These are phyloP conservation scores for Lomentospora prolificans DNA, from an alignment of 2,329 filamentous ascomycete genomes.

Conservation along the genomic window DNA sequence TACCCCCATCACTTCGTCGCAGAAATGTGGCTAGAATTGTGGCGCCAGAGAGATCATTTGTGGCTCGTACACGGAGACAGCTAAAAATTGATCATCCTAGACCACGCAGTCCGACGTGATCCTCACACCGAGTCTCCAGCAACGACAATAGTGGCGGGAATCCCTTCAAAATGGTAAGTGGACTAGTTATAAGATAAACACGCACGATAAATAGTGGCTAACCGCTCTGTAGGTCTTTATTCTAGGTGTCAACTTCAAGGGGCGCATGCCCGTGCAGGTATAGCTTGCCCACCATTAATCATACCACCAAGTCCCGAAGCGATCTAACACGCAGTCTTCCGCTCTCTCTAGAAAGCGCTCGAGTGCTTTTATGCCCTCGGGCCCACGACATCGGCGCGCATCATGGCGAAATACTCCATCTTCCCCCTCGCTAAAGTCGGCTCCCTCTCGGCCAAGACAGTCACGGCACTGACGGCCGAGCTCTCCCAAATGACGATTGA, in stretches of 20 bases:
- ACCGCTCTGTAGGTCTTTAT: conserved; percentile 67
- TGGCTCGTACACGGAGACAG: not conserved
- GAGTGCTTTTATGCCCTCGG: conserved; percentile 83
- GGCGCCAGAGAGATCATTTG: not conserved
- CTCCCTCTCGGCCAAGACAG: conserved; percentile 61
- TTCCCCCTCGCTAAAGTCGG: conserved; percentile 74
- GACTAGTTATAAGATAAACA: too few species aligned
- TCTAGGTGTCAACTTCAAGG: conserved; percentile 75
- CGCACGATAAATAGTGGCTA: too few species aligned
- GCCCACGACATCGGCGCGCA: conserved; percentile 53
- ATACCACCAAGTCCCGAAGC: conserved; percentile 10
- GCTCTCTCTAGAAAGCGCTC: conserved; percentile 53
- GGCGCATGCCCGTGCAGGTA: conserved; percentile 76
- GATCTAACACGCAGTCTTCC: not conserved
- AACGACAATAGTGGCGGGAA: not conserved
- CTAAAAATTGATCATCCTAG: not conserved
- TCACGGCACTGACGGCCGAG: conserved; percentile 75
- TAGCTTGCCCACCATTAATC: not conserved
- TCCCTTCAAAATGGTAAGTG: conserved; percentile 11
- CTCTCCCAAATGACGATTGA: conserved; percentile 89
- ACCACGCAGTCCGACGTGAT: not conserved
- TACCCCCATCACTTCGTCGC: too few species aligned
- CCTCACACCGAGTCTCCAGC: not conserved
- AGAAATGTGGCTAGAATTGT: not conserved
- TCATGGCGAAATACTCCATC: conserved; percentile 85